Evolutionary conservation across 1,139 yeast species (phyloP), one percentile per base, ranked within the genome.

Genomic region (Wickerhamiella pararugosa): DNA sequence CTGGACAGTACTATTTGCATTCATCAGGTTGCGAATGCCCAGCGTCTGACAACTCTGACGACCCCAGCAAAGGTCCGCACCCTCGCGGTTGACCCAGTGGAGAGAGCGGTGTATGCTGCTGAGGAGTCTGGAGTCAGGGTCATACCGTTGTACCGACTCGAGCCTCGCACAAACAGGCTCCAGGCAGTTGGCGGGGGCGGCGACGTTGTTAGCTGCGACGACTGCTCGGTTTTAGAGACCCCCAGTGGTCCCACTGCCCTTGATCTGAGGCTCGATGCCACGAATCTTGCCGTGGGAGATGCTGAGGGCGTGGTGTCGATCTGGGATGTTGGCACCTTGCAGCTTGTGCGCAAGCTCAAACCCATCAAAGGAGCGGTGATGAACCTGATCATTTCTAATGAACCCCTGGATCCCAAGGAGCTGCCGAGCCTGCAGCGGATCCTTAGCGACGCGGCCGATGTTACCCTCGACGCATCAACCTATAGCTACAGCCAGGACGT

Each of bases 71-170:
- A 80, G 0, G 70, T 82, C 7, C 70, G 71, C 25, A 64, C 79
- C 21, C 48, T 90, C 11, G 69, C 76, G 0, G 63, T 73, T n/a
- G 98, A 90, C 57, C 87, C 94, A 1, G 83, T 90, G 1, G 84
- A 78, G 53, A 67, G 97, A 50, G 70, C 76, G 1, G 48, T 81
- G 1, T 90, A 81, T 57, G 75, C 71, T 3, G 97, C 95, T 2
- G 61, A 79, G 29, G 55, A 61, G 2, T 69, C 74, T 47, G 96
- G 96, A 9, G 54, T 83, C 34, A 66, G 79, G 50, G 59, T 65
- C 25, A 67, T 82, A 8, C 72, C 77, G 10, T 58, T 82, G 44
- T 82, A 75, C 59, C 60, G 60, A 25, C 63, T 72, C 32, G 67
- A 70, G 47, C 57, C 61, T 2, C 58, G 61, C 49, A 66, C 68